A percentile compares a stretch with the other conserved stretches of the same genome.
Evolutionary conservation across 1,284 basidiomycete species (phyloP).

Genomic region (Lignosus rhinocerotis): DNA sequence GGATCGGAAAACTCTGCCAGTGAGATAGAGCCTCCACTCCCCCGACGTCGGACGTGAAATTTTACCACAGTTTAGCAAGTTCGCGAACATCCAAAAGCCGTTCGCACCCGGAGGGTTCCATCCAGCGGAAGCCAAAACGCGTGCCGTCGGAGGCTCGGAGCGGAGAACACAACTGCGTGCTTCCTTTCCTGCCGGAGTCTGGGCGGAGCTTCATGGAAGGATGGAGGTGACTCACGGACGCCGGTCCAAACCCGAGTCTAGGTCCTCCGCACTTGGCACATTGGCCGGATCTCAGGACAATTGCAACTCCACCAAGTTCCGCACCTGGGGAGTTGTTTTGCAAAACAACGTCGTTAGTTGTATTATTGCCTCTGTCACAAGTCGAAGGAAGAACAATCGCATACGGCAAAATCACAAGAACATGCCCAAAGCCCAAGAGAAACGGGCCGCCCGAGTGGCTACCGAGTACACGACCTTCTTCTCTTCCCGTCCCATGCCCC

Average conservation of each 20-base stretch:
- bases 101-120: neutral
- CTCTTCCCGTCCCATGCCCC: no score
- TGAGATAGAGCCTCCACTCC: neutral
- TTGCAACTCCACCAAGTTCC: neutral
- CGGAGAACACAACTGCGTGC: neutral
- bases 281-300: neutral
- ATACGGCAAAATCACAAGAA: neutral
- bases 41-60: neutral
- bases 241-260: neutral
- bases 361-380: no score
- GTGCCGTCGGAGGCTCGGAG: no score
- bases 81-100: neutral
- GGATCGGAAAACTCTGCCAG: neutral
- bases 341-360: neutral
- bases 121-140: neutral
- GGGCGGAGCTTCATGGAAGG: neutral
- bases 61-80: neutral
- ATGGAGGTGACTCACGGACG: neutral
- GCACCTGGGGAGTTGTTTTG: neutral
- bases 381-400: neutral
- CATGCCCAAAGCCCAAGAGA: neutral
- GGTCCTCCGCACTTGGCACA: neutral
- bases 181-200: neutral
- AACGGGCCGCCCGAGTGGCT: neutral
- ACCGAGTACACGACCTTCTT: neutral